phyloP scores from a whole-genome alignment of 352 stramenopile genomes.

The Phytophthora constricta region DNA sequence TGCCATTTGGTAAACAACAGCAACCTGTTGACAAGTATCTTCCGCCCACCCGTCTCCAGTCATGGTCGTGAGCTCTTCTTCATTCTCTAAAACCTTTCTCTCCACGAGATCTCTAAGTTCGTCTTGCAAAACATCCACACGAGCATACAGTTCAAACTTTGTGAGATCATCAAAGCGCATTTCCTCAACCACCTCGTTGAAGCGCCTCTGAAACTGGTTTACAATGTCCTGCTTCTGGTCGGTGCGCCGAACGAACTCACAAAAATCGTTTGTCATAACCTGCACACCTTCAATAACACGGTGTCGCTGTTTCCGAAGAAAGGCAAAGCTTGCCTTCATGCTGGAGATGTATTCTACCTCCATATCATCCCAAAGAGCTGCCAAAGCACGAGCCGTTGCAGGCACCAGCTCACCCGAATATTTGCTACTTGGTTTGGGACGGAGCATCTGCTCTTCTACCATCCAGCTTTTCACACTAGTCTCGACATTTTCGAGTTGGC shows the following conservation, averaged over 20 bases:
- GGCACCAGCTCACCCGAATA: slow-evolving; percentile 49
- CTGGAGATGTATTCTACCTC: slow-evolving; percentile 58
- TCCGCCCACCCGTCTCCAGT: slow-evolving; percentile 67
- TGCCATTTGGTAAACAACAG: slow-evolving; percentile 53
- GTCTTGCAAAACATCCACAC: slow-evolving; percentile 75
- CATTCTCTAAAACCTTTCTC: slow-evolving; percentile 43
- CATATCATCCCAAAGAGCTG: slow-evolving; percentile 60
- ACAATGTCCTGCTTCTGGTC: slow-evolving; percentile 77
- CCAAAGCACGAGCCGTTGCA: slow-evolving; percentile 37
- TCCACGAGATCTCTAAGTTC: slow-evolving; percentile 59
- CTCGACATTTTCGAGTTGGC: slow-evolving; percentile 39
- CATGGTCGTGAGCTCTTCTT: slow-evolving; percentile 55
- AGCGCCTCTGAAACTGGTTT: slow-evolving; percentile 69
- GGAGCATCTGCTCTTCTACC: slow-evolving; percentile 21
- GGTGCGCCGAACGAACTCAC: slow-evolving; percentile 55
- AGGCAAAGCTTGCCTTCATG: slow-evolving; percentile 54
- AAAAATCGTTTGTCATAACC: slow-evolving; percentile 56
- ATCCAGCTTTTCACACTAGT: slow-evolving; percentile 27
- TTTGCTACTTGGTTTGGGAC: slow-evolving; percentile 9
- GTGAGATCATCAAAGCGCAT: slow-evolving; percentile 85
- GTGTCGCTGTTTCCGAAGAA: slow-evolving; percentile 46
- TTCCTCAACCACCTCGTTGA: slow-evolving; percentile 83
- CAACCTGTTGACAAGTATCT: slow-evolving; percentile 50
- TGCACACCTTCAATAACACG: slow-evolving; percentile 33
- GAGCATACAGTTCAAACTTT: slow-evolving; percentile 83